Percentiles rank a stretch among this genome's conserved stretches.
phyloP scores from a whole-genome alignment of 176 grass and related monocot species.

The Aegilops speltoides region DNA sequence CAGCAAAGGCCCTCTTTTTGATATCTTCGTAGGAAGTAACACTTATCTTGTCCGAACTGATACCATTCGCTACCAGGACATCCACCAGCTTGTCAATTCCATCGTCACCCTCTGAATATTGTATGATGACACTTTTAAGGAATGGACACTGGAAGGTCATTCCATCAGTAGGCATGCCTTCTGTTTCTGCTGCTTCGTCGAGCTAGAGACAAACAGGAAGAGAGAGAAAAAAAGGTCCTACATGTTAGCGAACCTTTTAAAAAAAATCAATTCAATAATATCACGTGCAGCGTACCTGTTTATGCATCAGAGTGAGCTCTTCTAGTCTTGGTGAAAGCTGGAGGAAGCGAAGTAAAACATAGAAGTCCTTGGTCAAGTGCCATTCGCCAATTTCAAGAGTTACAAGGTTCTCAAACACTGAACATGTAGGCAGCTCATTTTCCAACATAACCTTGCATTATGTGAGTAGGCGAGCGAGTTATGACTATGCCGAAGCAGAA shows the following conservation, averaged over 20 bases:
- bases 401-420: constrained; percentile 15
- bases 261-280: neutral
- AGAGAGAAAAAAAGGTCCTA: neutral
- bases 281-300: neutral
- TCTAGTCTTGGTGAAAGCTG: constrained; percentile 30
- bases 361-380: constrained; percentile 20
- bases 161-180: neutral
- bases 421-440: constrained; percentile 35
- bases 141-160: constrained; percentile 26
- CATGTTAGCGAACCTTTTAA: neutral
- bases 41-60: constrained; percentile 16
- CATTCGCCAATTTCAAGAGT: constrained; percentile 24
- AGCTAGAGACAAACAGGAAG: constrained; percentile 1
- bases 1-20: neutral
- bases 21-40: constrained; percentile 10
- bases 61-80: constrained; percentile 3
- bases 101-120: constrained; percentile 21
- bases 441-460: constrained; percentile 34
- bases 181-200: neutral
- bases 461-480: too few relatives aligned
- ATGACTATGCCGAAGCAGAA: too few relatives aligned
- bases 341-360: constrained; percentile 16
- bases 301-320: constrained; percentile 6
- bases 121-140: constrained; percentile 27
- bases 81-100: neutral